Evolutionary conservation across 352 stramenopile genomes (phyloP).

Genomic region (Albugo laibachii): DNA sequence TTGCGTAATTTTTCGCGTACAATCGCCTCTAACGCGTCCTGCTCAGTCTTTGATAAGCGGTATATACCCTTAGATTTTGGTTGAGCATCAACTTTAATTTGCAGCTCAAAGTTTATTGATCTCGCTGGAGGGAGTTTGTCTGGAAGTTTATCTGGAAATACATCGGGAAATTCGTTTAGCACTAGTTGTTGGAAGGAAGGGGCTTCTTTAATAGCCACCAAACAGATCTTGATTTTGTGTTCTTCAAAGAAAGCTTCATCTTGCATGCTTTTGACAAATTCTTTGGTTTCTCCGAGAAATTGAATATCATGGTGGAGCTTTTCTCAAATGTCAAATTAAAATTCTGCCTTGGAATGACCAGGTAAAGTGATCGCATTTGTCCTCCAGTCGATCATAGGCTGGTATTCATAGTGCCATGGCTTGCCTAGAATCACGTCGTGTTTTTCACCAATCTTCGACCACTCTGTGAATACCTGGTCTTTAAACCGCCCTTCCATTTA

Average conservation of each 20-base stretch:
- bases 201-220: neutral
- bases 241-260: too few relatives aligned
- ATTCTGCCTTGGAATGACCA: neutral
- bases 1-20: slow-evolving; percentile 4
- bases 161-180: slow-evolving; percentile 1
- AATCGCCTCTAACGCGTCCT: slow-evolving; percentile 3
- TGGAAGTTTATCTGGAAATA: slow-evolving; percentile 4
- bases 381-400: slow-evolving; percentile 7
- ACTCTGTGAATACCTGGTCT: neutral
- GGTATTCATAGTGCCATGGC: neutral
- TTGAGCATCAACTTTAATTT: slow-evolving; percentile 5
- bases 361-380: too few relatives aligned
- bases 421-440: neutral
- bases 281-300: too few relatives aligned
- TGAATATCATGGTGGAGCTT: too few relatives aligned
- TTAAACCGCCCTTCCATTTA: neutral
- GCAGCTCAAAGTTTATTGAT: slow-evolving; percentile 5
- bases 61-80: slow-evolving; percentile 4
- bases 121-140: slow-evolving; percentile 1
- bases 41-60: slow-evolving; percentile 4
- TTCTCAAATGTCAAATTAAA: too few relatives aligned
- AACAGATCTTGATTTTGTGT: too few relatives aligned
- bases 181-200: neutral
- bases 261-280: too few relatives aligned
- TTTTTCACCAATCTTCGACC: neutral